Evolutionary conservation across 352 stramenopile species (phyloP).

Genomic region (Phytophthora cryptogea): DNA sequence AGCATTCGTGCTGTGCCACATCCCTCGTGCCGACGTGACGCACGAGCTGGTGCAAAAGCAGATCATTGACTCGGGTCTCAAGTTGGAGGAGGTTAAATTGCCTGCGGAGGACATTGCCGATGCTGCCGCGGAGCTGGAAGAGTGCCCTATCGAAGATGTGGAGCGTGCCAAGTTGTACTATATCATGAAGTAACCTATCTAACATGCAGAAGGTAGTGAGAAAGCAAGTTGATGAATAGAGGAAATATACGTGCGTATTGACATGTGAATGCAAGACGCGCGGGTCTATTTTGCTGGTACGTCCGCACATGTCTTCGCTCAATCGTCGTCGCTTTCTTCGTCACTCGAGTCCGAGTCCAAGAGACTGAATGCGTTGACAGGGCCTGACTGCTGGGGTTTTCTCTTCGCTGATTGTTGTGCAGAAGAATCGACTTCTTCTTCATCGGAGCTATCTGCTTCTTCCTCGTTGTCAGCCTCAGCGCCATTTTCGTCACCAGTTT

Average conservation of each 20-base stretch:
- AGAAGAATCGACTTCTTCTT: slow-evolving; percentile 27
- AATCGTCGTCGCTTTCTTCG: slow-evolving; percentile 50
- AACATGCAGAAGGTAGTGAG: slow-evolving; percentile 1
- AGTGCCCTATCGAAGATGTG: slow-evolving; percentile 64
- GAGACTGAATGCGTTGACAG: slow-evolving; percentile 82
- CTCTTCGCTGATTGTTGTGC: background rate
- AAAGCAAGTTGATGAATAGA: slow-evolving; percentile 18
- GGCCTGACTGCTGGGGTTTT: slow-evolving; percentile 30
- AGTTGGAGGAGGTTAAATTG: slow-evolving; percentile 42
- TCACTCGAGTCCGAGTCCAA: slow-evolving; percentile 91
- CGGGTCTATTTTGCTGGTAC: slow-evolving; percentile 19
- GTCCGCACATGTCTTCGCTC: background rate
- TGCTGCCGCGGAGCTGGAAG: slow-evolving; percentile 37
- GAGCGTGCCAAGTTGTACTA: slow-evolving; percentile 62
- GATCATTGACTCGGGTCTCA: slow-evolving; percentile 45
- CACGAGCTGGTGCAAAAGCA: slow-evolving; percentile 57
- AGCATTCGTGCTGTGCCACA: slow-evolving; percentile 67
- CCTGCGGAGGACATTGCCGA: slow-evolving; percentile 26
- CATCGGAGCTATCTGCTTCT: slow-evolving; percentile 20
- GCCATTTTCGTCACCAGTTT: slow-evolving; percentile 16
- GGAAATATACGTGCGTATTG: slow-evolving; percentile 4
- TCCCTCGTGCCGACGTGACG: slow-evolving; percentile 73
- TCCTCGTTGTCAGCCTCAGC: slow-evolving; percentile 26
- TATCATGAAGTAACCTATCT: slow-evolving; percentile 38
- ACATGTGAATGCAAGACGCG: slow-evolving; percentile 15